phyloP scores from a whole-genome alignment of 164 flowering plant genomes.

The Chloranthus sessilifolius region DNA sequence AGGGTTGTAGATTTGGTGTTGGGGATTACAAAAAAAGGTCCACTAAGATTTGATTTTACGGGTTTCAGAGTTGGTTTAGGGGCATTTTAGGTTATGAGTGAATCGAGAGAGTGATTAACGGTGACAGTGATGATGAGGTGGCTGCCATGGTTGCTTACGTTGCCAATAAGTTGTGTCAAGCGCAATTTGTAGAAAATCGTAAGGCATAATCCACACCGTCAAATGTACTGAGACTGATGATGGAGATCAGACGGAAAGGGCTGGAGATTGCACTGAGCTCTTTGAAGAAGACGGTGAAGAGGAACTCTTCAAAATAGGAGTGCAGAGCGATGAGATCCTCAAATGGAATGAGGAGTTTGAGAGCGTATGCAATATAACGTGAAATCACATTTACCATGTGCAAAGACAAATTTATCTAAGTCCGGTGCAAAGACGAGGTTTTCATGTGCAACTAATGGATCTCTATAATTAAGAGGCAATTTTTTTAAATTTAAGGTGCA shows the following conservation, averaged over 20 bases:
- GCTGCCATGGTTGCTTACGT: constrained; percentile 91
- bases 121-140: constrained; percentile 96
- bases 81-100: too few relatives aligned
- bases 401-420: too few relatives aligned
- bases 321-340: constrained; percentile 38
- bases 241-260: constrained; percentile 93
- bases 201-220: constrained; percentile 26
- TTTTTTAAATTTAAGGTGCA: too few relatives aligned
- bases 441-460: too few relatives aligned
- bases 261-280: constrained; percentile 53
- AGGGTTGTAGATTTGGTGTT: too few relatives aligned
- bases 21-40: too few relatives aligned
- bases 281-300: constrained; percentile 58
- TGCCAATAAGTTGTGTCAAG: constrained; percentile 70
- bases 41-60: too few relatives aligned
- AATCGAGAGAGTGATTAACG: too few relatives aligned
- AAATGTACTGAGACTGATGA: constrained; percentile 45
- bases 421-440: too few relatives aligned
- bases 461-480: too few relatives aligned
- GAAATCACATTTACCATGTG: too few relatives aligned
- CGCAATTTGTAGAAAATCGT: constrained; percentile 48
- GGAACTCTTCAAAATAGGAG: constrained; percentile 69
- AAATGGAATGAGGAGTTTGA: constrained; percentile 89
- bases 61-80: too few relatives aligned
- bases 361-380: constrained; percentile 47